Evolutionary conservation across 2,329 filamentous ascomycete genomes (phyloP).

Genomic region (Elsinoe arachidis): DNA sequence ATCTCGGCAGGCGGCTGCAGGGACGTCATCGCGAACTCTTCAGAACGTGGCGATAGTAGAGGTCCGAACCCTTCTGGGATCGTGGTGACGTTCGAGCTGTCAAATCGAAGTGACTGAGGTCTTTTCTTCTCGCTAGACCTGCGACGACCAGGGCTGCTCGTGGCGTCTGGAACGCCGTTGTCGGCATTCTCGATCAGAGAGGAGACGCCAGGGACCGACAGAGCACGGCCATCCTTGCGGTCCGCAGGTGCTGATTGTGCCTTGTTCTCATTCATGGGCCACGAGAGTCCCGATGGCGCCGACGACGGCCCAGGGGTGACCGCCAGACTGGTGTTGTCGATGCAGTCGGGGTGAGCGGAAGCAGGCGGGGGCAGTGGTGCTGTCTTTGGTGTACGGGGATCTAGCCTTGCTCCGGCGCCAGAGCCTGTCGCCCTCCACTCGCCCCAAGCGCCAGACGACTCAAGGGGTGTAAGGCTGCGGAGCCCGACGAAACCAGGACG

Average conservation of each 20-base stretch:
- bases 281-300: slow-evolving; percentile 55
- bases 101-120: slow-evolving; percentile 15
- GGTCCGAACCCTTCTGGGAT: slow-evolving; percentile 8
- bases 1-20: slow-evolving; percentile 25
- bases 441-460: slow-evolving; percentile 26
- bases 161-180: slow-evolving; percentile 39
- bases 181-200: slow-evolving; percentile 29
- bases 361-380: slow-evolving; percentile 47
- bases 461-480: slow-evolving; percentile 26
- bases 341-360: slow-evolving; percentile 27
- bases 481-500: slow-evolving; percentile 28
- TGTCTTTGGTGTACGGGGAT: slow-evolving; percentile 40
- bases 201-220: slow-evolving; percentile 11
- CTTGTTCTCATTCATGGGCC: slow-evolving; percentile 40
- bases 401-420: slow-evolving; percentile 30
- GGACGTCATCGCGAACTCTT: slow-evolving; percentile 30
- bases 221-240: slow-evolving; percentile 8
- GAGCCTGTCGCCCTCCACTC: slow-evolving; percentile 21
- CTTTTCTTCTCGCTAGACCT: slow-evolving; percentile 14
- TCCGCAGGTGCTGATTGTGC: not conserved
- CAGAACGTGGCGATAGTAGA: slow-evolving; percentile 31
- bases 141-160: not conserved
- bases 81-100: slow-evolving; percentile 6
- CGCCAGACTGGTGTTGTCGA: slow-evolving; percentile 12
- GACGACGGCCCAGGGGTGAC: slow-evolving; percentile 55